Percentiles rank a stretch among this genome's conserved stretches.
These are phyloP conservation scores for Entoloma clypeatum DNA, from an alignment of 1,284 basidiomycete genomes.

Conservation along the genomic window DNA sequence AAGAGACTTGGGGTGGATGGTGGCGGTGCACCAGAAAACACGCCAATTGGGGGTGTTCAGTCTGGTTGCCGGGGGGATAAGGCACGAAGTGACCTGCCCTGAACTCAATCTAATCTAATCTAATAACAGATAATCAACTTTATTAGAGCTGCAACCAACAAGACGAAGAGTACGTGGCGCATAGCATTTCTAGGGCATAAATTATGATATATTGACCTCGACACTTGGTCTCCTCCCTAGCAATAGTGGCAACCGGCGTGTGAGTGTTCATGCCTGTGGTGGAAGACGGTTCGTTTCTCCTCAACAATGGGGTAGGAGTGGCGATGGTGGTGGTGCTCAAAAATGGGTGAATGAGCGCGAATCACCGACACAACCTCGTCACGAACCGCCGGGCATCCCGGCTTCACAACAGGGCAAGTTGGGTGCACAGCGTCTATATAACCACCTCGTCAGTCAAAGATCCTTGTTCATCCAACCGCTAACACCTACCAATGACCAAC, in stretches of 20 bases:
- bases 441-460: background rate
- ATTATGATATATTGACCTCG: background rate
- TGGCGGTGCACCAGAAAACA: conserved; percentile 5
- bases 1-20: conserved; percentile 2
- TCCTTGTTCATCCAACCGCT: conserved; percentile 12
- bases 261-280: background rate
- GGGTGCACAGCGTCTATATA: conserved; percentile 8
- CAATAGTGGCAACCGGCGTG: conserved; percentile 3
- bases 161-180: conserved; percentile 9
- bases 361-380: background rate
- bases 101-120: conserved; percentile 5
- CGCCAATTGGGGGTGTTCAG: conserved; percentile 4
- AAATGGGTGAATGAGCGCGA: no score
- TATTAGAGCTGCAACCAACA: conserved; percentile 9
- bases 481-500: conserved; percentile 42
- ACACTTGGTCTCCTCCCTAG: background rate
- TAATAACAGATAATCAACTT: conserved; percentile 8
- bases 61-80: background rate
- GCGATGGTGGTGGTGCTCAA: no score
- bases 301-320: no score
- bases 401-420: conserved; percentile 4
- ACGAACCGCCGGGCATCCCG: background rate
- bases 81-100: conserved; percentile 19
- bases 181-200: conserved; percentile 1
- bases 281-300: no score